Percentiles rank a stretch among this genome's conserved stretches.
Conservation (phyloP, 257 asterid species). For the Solanum rostratum region DNA sequence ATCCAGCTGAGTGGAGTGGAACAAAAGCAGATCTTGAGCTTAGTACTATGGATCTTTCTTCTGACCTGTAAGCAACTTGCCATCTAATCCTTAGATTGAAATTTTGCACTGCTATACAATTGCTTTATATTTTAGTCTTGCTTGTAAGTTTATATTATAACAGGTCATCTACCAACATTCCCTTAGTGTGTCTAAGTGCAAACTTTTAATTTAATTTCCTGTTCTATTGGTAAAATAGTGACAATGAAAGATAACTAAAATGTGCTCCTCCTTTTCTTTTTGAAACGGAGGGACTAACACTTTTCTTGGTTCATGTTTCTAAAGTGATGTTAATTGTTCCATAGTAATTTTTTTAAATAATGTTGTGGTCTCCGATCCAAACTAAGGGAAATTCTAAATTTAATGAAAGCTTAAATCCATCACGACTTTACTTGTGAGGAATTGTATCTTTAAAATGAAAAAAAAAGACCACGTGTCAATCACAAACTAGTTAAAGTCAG, state of each 20-base stretch:
- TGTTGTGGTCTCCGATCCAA: background rate
- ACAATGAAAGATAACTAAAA: background rate
- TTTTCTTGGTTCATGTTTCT: background rate
- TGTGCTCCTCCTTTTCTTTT: background rate
- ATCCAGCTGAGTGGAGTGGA: constrained; percentile 49
- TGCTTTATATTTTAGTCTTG: background rate
- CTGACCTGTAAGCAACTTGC: constrained; percentile 6
- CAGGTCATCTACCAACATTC: background rate
- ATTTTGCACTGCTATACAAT: background rate
- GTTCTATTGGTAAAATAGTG: background rate
- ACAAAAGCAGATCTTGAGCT: constrained; percentile 24
- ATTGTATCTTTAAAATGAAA: background rate
- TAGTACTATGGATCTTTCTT: constrained; percentile 4
- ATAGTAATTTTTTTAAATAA: background rate
- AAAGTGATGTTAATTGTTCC: background rate
- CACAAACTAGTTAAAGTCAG: background rate
- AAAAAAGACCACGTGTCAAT: background rate
- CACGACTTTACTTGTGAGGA: background rate
- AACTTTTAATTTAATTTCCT: background rate
- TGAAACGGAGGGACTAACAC: too few relatives aligned
- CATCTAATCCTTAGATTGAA: background rate
- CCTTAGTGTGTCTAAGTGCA: background rate
- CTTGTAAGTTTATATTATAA: background rate
- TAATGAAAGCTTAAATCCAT: background rate
- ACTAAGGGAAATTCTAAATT: background rate